Conservation (phyloP, 257 asterid species). For the Coffea eugenioides region DNA sequence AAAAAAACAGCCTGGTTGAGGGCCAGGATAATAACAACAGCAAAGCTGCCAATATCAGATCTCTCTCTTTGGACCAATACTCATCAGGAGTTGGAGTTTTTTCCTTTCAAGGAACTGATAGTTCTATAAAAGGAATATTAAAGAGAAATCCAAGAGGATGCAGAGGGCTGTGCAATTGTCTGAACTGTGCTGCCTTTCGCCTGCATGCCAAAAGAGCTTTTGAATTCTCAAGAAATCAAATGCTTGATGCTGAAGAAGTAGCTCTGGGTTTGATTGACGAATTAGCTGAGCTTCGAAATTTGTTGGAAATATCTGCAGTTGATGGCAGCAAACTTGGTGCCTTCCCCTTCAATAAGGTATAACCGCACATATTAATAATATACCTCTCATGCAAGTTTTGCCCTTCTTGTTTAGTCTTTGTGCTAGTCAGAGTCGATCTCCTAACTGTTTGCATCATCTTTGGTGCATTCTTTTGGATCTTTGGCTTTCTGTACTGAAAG, state of each 20-base stretch:
- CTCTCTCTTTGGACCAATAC: conserved; percentile 23
- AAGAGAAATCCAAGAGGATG: conserved; percentile 75
- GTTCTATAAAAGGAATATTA: conserved; percentile 55
- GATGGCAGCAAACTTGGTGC: conserved; percentile 25
- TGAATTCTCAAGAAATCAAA: conserved; percentile 78
- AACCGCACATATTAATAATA: conserved; percentile 3
- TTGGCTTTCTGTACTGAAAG: neutral
- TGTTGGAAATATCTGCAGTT: conserved; percentile 46
- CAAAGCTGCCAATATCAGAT: neutral
- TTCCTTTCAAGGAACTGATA: conserved; percentile 13
- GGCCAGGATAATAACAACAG: conserved; percentile 5
- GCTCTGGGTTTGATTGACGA: conserved; percentile 60
- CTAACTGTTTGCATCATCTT: neutral
- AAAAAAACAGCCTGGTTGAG: neutral
- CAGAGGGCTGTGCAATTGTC: conserved; percentile 79
- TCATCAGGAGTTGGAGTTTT: conserved; percentile 16
- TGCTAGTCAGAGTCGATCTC: neutral
- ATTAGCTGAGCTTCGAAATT: conserved; percentile 48
- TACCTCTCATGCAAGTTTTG: conserved; percentile 10
- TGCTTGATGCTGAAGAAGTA: conserved; percentile 77
- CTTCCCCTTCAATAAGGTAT: conserved; percentile 41
- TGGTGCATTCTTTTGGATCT: neutral
- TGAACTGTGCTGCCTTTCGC: conserved; percentile 80
- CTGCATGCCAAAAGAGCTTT: conserved; percentile 81
- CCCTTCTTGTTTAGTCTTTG: neutral